A percentile compares a stretch with the other conserved stretches of the same genome.
These are phyloP conservation scores for Apiospora marii DNA, from an alignment of 2,329 filamentous ascomycete genomes.

Conservation along the genomic window DNA sequence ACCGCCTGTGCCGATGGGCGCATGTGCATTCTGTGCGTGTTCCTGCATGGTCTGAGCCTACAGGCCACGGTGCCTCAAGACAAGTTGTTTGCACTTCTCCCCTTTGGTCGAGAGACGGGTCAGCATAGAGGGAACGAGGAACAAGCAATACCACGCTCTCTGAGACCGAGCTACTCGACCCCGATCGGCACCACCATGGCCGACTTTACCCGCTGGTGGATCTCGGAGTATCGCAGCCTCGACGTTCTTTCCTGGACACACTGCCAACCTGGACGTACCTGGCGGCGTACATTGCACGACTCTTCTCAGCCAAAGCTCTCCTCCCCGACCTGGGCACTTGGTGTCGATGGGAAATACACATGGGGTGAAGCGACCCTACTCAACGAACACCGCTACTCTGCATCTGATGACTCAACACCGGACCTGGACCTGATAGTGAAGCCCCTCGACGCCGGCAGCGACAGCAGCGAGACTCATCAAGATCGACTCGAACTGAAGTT, in stretches of 20 bases:
- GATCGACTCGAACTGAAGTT: neutral
- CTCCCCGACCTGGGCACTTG: neutral
- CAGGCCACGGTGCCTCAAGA: constrained; percentile 10
- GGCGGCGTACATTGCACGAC: constrained; percentile 3
- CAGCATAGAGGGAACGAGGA: neutral
- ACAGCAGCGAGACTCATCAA: no score
- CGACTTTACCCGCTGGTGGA: constrained; percentile 13
- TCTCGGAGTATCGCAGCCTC: neutral
- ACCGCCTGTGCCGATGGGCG: neutral
- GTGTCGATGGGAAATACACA: constrained; percentile 15
- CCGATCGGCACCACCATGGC: neutral
- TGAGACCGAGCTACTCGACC: neutral
- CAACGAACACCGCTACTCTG: neutral
- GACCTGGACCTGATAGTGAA: neutral
- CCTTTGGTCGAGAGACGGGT: constrained; percentile 1
- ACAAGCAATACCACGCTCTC: neutral
- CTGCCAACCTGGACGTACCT: neutral
- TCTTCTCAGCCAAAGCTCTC: neutral
- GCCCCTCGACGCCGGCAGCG: neutral
- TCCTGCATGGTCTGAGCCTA: neutral
- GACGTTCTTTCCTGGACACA: constrained; percentile 20
- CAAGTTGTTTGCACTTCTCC: constrained; percentile 4
- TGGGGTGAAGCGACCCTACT: constrained; percentile 19
- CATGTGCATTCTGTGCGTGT: constrained; percentile 14
- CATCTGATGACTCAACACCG: neutral